These are phyloP conservation scores for Bipolaris cookei DNA, from an alignment of 2,329 filamentous ascomycete genomes.

Conservation along the genomic window DNA sequence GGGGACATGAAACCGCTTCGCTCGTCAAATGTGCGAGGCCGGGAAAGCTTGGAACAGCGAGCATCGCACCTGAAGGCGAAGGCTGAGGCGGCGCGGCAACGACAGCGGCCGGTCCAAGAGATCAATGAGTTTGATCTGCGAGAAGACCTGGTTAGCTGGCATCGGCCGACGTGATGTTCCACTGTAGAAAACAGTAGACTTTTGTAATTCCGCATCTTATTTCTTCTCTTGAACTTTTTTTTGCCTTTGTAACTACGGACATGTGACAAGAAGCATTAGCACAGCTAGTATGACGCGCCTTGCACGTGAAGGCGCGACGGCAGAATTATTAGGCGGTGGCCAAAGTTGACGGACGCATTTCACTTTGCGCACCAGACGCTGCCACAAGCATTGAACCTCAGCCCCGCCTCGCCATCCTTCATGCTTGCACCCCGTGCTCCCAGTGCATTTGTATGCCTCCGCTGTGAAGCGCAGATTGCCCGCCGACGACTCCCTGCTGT, in stretches of 20 bases:
- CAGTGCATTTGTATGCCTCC: constrained; percentile 49
- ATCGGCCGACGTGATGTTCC: constrained; percentile 31
- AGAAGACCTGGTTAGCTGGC: constrained; percentile 58
- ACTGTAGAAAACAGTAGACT: not conserved
- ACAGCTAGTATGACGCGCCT: constrained; percentile 17
- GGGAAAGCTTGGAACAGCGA: constrained; percentile 52
- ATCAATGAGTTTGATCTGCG: constrained; percentile 58
- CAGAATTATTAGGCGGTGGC: constrained; percentile 44
- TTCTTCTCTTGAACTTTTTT: not conserved
- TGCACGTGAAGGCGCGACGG: constrained; percentile 45
- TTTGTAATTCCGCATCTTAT: no score
- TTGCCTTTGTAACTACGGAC: not conserved
- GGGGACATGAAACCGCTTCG: constrained; percentile 28
- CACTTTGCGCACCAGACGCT: constrained; percentile 13
- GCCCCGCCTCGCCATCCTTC: constrained; percentile 20
- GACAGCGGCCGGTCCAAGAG: constrained; percentile 49
- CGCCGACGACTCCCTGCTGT: constrained; percentile 27
- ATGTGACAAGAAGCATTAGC: not conserved
- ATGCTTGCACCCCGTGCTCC: constrained; percentile 48
- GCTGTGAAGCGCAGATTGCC: constrained; percentile 45
- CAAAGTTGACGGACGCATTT: constrained; percentile 30
- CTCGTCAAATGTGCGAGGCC: constrained; percentile 40
- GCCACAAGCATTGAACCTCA: constrained; percentile 4
- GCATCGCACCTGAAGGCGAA: constrained; percentile 53
- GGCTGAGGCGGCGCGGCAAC: constrained; percentile 46